A percentile compares a stretch with the other conserved stretches of the same genome.
Conservation (phyloP, 345 rosid genomes). For the Eucalyptus regnans region DNA sequence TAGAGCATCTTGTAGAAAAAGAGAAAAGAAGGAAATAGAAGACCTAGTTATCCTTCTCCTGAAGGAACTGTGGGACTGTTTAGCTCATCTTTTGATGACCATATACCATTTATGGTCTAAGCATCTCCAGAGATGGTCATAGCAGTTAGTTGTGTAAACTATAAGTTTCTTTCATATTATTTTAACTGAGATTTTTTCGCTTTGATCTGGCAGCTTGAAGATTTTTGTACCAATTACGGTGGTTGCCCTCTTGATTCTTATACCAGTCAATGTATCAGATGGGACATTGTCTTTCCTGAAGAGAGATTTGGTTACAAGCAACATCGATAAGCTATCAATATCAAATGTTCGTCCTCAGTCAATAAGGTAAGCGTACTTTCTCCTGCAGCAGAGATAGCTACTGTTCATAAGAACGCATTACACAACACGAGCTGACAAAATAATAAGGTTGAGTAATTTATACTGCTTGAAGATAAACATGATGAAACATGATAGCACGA, state of each 20-base stretch:
- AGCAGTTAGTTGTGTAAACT: neutral
- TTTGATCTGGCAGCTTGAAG: conserved; percentile 47
- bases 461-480: neutral
- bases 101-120: neutral
- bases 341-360: conserved; percentile 90
- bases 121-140: neutral
- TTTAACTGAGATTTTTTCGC: neutral
- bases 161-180: neutral
- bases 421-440: neutral
- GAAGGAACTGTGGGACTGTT: neutral
- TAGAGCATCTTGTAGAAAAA: neutral
- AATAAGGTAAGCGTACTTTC: conserved; percentile 28
- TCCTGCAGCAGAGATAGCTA: neutral
- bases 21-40: neutral
- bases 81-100: neutral
- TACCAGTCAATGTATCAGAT: conserved; percentile 91
- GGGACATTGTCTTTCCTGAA: conserved; percentile 71
- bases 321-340: conserved; percentile 91
- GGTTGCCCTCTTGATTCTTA: conserved; percentile 69
- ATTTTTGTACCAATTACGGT: conserved; percentile 69
- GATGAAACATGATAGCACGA: neutral
- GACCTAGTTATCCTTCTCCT: neutral
- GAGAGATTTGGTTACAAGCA: conserved; percentile 76
- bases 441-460: neutral
- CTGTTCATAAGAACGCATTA: neutral